Base-by-base conservation (phyloP, 805 yeast genomes). In the Teunomyces aglyptinius region DNA sequence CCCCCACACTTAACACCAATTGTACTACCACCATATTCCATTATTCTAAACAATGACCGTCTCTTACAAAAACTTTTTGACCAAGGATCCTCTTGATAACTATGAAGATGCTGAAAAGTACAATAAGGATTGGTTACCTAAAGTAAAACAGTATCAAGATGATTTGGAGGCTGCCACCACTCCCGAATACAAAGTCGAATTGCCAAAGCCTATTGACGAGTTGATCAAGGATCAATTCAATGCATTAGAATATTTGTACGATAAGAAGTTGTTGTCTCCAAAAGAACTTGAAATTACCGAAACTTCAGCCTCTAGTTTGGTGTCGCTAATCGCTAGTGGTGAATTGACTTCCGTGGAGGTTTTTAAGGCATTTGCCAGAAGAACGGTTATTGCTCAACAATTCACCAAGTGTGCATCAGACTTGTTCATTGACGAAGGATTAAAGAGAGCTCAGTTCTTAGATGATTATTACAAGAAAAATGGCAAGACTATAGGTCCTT, bases 321-420 rank as follows among this genome's bases (percentile, higher is more conserved):
- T 70, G 16, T 58, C 51, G 6, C 64, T 70, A 50, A 76, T 84
- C 45, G 75, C 79, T 16, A 46, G 63, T 2, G 79, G 80, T 6
- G 70, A 75, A 34, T 58, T 77, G 46, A 54, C 77, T 20, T 73
- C 88, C 0, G 75, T 72, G 4, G 73, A 75, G 31, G 81, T 82
- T 15, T 71, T 79, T 51, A 76, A 68, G 54, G 89, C 89, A 0
- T 85, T 75, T 56, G 85, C 83, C 34, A 85, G 82, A 56, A 70
- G 82, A 47, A 84, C 90, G 2, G 73, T 82, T 13, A 70, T 80
- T 45, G 81, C 84, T 3, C 89, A 87, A 49, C 82, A 80, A 53
- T 75, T 81, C 56, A 79, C 84, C 49, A 78, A 81, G 50, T 76
- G 81, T 56, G 71, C 80, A 27, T 73, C 83, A 64, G 85, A 83